Conservation (phyloP, 2,329 filamentous ascomycete genomes). For the Colletotrichum theobromicola region DNA sequence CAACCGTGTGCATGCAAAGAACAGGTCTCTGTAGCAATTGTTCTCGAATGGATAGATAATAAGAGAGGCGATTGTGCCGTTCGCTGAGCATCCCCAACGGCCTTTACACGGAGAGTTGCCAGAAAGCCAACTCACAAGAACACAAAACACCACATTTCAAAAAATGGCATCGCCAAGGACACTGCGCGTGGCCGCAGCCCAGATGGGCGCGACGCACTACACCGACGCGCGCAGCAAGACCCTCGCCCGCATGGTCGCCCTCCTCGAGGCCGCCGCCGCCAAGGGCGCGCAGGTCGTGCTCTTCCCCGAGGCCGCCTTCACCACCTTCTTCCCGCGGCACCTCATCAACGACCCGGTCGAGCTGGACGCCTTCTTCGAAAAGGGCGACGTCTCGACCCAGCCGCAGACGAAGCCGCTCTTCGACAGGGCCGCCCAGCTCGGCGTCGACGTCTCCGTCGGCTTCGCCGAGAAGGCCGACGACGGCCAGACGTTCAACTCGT, state of each 20-base stretch:
- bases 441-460: conserved; percentile 57
- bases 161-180: background rate
- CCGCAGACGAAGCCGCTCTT: conserved; percentile 53
- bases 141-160: background rate
- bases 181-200: conserved; percentile 53
- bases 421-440: conserved; percentile 47
- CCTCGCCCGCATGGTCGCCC: conserved; percentile 52
- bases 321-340: conserved; percentile 61
- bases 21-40: background rate
- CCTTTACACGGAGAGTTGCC: background rate
- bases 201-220: conserved; percentile 50
- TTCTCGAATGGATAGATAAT: background rate
- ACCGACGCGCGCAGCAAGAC: conserved; percentile 43
- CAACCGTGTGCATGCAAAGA: no score
- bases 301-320: conserved; percentile 60
- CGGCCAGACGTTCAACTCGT: conserved; percentile 47
- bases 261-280: conserved; percentile 50
- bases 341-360: conserved; percentile 48
- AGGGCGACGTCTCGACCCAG: conserved; percentile 42
- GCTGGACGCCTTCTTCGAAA: conserved; percentile 56
- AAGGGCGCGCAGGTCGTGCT: conserved; percentile 54
- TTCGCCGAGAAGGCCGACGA: conserved; percentile 52
- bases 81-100: background rate
- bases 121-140: background rate
- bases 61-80: background rate